Evolutionary conservation across 2,329 filamentous ascomycete species (phyloP).

Genomic region (Fusarium sp.): DNA sequence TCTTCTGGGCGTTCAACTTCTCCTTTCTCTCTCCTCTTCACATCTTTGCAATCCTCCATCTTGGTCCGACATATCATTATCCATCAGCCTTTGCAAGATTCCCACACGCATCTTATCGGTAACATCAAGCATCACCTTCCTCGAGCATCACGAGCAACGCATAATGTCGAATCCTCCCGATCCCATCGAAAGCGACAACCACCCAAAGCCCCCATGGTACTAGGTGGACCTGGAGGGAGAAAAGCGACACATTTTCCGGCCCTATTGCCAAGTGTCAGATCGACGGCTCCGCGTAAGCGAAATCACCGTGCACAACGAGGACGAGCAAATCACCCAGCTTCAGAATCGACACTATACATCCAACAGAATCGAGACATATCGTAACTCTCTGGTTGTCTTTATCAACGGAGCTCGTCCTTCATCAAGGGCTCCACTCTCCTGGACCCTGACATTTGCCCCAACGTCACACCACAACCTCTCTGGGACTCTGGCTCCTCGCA

Average conservation of each 20-base stretch:
- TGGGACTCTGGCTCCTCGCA: not conserved
- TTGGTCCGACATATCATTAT: not conserved
- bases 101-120: not conserved
- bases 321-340: not conserved
- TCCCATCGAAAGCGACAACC: not conserved
- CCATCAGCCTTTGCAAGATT: not conserved
- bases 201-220: too few species aligned
- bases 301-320: not conserved
- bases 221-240: not conserved
- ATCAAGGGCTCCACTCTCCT: not conserved
- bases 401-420: not conserved
- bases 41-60: not conserved
- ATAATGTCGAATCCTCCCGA: not conserved
- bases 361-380: not conserved
- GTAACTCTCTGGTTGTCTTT: not conserved
- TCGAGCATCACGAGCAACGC: not conserved
- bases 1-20: not conserved
- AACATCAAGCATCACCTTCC: not conserved
- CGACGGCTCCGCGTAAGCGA: not conserved
- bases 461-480: not conserved
- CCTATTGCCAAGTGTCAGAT: not conserved
- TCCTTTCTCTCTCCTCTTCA: not conserved
- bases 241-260: not conserved
- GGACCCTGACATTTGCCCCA: not conserved
- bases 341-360: too few species aligned